A percentile compares a stretch with the other conserved stretches of the same genome.
These are phyloP conservation scores for Kuraishia molischiana DNA, from an alignment of 805 yeast genomes.

Conservation along the genomic window DNA sequence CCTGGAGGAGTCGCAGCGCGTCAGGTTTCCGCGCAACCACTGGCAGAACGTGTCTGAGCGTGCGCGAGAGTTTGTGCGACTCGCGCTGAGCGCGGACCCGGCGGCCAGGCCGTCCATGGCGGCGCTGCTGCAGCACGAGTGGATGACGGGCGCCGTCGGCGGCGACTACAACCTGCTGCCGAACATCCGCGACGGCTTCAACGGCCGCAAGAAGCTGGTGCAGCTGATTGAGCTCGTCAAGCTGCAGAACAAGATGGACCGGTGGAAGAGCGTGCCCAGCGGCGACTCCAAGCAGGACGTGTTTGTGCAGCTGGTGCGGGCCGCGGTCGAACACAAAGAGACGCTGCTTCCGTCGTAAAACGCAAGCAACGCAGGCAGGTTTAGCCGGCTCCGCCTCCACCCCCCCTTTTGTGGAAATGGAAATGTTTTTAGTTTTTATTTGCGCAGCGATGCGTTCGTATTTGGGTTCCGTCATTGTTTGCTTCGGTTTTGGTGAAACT, in stretches of 20 bases:
- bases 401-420: too few species aligned
- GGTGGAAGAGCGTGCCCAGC: not conserved
- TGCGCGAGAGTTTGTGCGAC: not conserved
- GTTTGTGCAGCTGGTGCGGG: not conserved
- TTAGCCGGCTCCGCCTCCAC: too few species aligned
- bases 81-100: not conserved
- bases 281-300: not conserved
- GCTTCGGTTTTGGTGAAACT: too few species aligned
- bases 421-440: too few species aligned
- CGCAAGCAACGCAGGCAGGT: too few species aligned
- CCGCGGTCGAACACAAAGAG: not conserved
- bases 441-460: too few species aligned
- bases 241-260: conserved; percentile 60
- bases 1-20: not conserved
- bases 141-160: not conserved
- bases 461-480: too few species aligned
- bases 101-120: not conserved
- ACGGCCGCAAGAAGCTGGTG: conserved; percentile 74
- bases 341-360: too few species aligned
- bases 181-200: conserved; percentile 67
- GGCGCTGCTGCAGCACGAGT: not conserved
- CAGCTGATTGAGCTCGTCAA: conserved; percentile 81
- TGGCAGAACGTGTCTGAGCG: not conserved
- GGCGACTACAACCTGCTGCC: conserved; percentile 51
- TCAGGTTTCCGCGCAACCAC: not conserved